Conservation (phyloP, 2,329 filamentous ascomycete species). For the Cladosporium sp. region DNA sequence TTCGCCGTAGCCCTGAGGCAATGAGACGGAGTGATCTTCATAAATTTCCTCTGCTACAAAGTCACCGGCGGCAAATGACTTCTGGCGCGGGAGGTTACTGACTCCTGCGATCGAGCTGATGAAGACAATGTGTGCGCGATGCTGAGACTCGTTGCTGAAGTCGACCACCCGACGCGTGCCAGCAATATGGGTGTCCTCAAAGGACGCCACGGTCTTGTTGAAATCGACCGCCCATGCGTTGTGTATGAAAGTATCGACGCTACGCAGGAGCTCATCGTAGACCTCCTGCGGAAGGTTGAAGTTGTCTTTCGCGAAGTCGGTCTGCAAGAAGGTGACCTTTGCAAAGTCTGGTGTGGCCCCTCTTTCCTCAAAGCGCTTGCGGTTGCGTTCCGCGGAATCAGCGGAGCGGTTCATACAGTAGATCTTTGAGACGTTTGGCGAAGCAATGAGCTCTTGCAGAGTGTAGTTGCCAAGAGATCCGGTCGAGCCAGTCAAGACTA, state of each 20-base stretch:
- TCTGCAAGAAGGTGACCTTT: conserved; percentile 30
- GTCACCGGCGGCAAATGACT: background rate
- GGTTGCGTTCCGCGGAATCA: conserved; percentile 26
- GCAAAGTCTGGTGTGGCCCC: conserved; percentile 28
- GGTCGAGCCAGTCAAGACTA: conserved; percentile 40
- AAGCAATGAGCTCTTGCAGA: conserved; percentile 33
- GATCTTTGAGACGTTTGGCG: conserved; percentile 30
- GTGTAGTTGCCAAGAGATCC: conserved; percentile 39
- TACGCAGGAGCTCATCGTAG: background rate
- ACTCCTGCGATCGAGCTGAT: conserved; percentile 42
- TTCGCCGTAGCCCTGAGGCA: background rate
- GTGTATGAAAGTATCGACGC: background rate
- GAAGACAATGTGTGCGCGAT: conserved; percentile 38
- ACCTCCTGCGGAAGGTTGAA: background rate
- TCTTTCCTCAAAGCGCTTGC: conserved; percentile 27
- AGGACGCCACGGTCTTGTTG: background rate
- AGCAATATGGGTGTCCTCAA: background rate
- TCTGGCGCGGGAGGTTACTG: conserved; percentile 27
- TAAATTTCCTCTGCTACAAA: background rate
- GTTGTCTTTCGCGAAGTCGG: conserved; percentile 8
- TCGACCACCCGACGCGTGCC: conserved; percentile 26
- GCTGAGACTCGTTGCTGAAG: conserved; percentile 28
- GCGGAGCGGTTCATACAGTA: conserved; percentile 35
- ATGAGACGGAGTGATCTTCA: background rate
- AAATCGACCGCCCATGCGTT: background rate